Base-by-base conservation (phyloP, 164 flowering plant genomes). In the Dillenia suffruticosa region DNA sequence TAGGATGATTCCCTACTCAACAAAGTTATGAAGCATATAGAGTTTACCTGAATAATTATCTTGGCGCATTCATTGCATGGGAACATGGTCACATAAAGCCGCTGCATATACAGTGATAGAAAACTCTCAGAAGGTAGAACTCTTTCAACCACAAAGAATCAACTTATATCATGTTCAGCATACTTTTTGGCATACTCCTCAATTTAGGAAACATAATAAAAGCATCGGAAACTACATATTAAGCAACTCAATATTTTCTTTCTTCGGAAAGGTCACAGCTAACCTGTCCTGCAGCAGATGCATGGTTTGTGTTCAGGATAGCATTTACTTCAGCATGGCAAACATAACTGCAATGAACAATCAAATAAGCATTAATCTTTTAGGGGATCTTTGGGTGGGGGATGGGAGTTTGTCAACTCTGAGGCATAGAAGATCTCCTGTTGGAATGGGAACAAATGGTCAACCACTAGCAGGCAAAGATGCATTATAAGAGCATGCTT, bases 291-390 rank as follows among this genome's bases (percentile, higher is more conserved):
- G 80, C 86, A 63, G 92, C 98, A 64, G 97, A 87, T 70, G 98
- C 97, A 65, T 90, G 96, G 63, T 93, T 93, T 59, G 89, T 90
- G 74, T 93, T 93, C 62, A 93, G 72, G 65, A 93, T 88, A 46
- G 96, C 93, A 80, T 93, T 93, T 62, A 93, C 96, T 83, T 93
- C 98, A 72, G 98, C 96, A 77, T 92, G 96, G 64, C 96, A 90
- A 56, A 92, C 96, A 80, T 90, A 92, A 9, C 98, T 92, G 67
- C 74, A 72, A 65, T 46, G 13, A 69, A 24, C 61, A 8, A 64
- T 50, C 12, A 57, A 60, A 51, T 56, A 14, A 50, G 40, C 40
- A 32, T 32, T 32, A 32, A 32, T 4, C 40, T 32, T 32, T 32
- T 32, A 4, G 40, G 40, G 44, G 9, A 8, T 13, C 58, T 10